phyloP scores from a whole-genome alignment of 352 stramenopile genomes.

The Globisporangium cylindrosporum region DNA sequence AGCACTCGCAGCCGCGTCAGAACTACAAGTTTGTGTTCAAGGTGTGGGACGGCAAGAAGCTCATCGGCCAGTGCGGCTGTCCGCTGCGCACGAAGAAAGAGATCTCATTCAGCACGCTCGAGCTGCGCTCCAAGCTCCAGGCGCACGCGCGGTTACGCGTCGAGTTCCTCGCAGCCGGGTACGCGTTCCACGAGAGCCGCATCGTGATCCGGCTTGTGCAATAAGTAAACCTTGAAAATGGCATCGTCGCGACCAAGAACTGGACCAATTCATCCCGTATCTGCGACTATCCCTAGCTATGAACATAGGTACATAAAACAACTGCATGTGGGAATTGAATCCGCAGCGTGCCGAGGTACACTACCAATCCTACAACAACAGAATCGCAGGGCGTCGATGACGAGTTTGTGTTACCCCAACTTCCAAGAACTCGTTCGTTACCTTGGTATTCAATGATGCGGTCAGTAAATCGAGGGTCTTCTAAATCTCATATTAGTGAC shows the following conservation, averaged over 20 bases:
- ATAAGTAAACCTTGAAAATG: not conserved
- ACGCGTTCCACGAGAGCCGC: conserved; percentile 45
- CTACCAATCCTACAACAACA: no score
- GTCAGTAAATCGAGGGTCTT: no score
- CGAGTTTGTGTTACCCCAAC: no score
- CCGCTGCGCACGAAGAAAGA: conserved; percentile 26
- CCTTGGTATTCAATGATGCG: no score
- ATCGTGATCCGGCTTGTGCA: conserved; percentile 31
- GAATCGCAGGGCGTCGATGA: no score
- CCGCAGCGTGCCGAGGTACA: no score
- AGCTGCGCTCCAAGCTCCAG: conserved; percentile 30
- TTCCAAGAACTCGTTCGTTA: no score
- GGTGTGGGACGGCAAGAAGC: conserved; percentile 36
- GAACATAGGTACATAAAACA: not conserved
- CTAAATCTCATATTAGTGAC: no score
- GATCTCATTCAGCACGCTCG: conserved; percentile 35
- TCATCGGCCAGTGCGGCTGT: conserved; percentile 35
- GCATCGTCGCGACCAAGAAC: not conserved
- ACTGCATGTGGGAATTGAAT: not conserved
- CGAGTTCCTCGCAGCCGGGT: conserved; percentile 38
- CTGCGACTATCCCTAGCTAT: not conserved
- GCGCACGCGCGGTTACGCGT: conserved; percentile 33
- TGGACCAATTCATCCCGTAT: not conserved
- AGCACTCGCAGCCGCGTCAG: conserved; percentile 23
- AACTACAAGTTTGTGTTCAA: conserved; percentile 37